phyloP scores from a whole-genome alignment of 2,329 filamentous ascomycete genomes.

The Fusarium abutilonis region DNA sequence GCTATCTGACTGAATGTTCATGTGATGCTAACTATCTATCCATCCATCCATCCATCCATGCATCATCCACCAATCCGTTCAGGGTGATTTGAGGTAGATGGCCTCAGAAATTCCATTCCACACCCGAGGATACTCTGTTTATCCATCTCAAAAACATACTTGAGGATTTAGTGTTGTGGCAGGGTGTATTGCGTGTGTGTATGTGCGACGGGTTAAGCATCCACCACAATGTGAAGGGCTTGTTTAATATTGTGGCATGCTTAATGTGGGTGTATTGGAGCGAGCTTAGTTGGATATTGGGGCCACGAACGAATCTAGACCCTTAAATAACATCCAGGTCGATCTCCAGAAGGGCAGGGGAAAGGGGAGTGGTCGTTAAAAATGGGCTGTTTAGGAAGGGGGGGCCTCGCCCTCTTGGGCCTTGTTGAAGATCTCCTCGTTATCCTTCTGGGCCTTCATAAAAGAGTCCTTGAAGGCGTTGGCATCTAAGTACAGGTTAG shows the following conservation, averaged over 20 bases:
- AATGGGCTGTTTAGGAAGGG: constrained; percentile 36
- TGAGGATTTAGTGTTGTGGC: constrained; percentile 31
- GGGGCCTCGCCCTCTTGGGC: constrained; percentile 44
- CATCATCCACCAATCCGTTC: constrained; percentile 27
- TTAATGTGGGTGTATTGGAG: constrained; percentile 29
- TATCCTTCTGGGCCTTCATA: constrained; percentile 95
- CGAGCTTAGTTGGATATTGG: constrained; percentile 13
- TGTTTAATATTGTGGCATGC: constrained; percentile 39
- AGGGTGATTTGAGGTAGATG: constrained; percentile 29
- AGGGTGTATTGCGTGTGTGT: constrained; percentile 29
- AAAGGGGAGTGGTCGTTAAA: constrained; percentile 18
- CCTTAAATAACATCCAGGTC: constrained; percentile 17
- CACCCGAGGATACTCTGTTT: constrained; percentile 37
- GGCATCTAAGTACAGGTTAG: constrained; percentile 72
- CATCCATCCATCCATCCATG: constrained; percentile 14
- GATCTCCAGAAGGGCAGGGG: constrained; percentile 28
- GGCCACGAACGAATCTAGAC: constrained; percentile 29
- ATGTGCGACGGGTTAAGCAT: constrained; percentile 16
- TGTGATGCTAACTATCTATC: constrained; percentile 44
- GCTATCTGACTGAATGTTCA: constrained; percentile 42
- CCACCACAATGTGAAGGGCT: constrained; percentile 28
- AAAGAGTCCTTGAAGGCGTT: constrained; percentile 98
- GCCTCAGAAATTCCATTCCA: constrained; percentile 33
- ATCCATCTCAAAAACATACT: constrained; percentile 34
- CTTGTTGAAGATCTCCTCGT: constrained; percentile 83